These are phyloP conservation scores for Sporothrix globosa DNA, from an alignment of 2,329 filamentous ascomycete genomes.

Conservation along the genomic window DNA sequence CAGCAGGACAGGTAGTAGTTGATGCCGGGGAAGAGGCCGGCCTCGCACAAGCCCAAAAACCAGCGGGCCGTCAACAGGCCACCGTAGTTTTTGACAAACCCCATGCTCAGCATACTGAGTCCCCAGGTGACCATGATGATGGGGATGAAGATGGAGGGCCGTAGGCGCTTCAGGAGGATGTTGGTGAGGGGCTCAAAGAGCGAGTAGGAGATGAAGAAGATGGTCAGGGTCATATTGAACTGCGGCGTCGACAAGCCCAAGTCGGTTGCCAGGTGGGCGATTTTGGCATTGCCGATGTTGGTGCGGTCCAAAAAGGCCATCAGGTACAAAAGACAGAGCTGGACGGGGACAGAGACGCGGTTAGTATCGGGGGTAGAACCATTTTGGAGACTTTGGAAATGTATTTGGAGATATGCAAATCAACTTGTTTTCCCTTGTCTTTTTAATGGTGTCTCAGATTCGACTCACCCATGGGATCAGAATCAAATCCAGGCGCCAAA, in stretches of 20 bases:
- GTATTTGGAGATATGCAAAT: background rate
- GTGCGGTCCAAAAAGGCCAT: conserved; percentile 75
- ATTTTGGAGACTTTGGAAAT: background rate
- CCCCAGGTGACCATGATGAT: conserved; percentile 77
- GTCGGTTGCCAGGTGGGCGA: conserved; percentile 58
- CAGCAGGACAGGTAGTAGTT: conserved; percentile 74
- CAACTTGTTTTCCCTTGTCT: background rate
- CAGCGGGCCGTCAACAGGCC: conserved; percentile 68
- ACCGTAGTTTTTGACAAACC: conserved; percentile 64
- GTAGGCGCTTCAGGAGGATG: conserved; percentile 73
- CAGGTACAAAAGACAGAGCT: conserved; percentile 72
- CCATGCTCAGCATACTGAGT: conserved; percentile 69
- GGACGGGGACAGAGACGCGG: background rate
- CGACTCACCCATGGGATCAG: conserved; percentile 45
- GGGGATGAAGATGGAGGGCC: conserved; percentile 79
- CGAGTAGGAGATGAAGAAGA: conserved; percentile 87
- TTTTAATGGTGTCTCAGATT: background rate
- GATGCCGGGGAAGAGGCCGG: conserved; percentile 73
- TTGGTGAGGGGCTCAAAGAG: conserved; percentile 80
- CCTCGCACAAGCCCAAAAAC: conserved; percentile 75
- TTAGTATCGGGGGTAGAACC: background rate
- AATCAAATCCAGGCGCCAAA: conserved; percentile 43
- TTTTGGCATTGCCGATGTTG: conserved; percentile 74
- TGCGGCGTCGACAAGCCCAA: conserved; percentile 63
- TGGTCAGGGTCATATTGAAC: conserved; percentile 76